phyloP scores from a whole-genome alignment of 257 asterid species.

The Catharanthus roseus region DNA sequence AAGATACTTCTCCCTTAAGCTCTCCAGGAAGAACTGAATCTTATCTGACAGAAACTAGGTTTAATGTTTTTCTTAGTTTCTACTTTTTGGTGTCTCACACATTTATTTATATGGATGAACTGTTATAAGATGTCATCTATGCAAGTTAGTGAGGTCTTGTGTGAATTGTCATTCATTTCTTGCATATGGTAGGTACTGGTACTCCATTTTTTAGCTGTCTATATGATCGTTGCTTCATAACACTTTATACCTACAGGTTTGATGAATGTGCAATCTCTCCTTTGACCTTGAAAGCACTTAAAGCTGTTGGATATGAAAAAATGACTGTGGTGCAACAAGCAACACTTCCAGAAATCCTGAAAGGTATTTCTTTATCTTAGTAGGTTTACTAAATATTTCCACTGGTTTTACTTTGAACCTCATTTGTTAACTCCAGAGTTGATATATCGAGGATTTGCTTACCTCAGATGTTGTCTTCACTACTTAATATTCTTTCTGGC shows the following conservation, averaged over 20 bases:
- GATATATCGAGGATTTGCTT: background rate
- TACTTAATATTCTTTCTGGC: background rate
- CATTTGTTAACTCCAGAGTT: background rate
- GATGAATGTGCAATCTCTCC: constrained; percentile 78
- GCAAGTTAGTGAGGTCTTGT: constrained; percentile 3
- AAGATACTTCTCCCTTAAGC: constrained; percentile 24
- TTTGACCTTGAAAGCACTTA: constrained; percentile 73
- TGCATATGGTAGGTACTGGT: background rate
- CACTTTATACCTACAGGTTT: constrained; percentile 43
- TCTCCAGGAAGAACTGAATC: constrained; percentile 43
- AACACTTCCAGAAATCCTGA: constrained; percentile 78
- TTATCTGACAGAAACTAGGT: constrained; percentile 92
- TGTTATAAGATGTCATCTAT: constrained; percentile 3
- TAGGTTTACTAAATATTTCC: background rate
- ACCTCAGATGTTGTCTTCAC: background rate
- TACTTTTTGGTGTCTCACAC: background rate
- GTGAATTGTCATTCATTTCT: background rate
- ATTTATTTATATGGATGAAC: background rate
- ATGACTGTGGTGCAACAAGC: constrained; percentile 97
- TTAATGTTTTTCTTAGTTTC: background rate
- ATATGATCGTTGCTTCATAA: background rate
- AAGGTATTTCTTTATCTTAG: constrained; percentile 41
- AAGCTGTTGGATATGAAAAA: constrained; percentile 81
- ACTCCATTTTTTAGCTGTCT: background rate
- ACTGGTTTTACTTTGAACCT: background rate